Percentiles rank a stretch among this genome's conserved stretches.
These are phyloP conservation scores for Thelephora terrestris DNA, from an alignment of 1,284 basidiomycete species.

Conservation along the genomic window DNA sequence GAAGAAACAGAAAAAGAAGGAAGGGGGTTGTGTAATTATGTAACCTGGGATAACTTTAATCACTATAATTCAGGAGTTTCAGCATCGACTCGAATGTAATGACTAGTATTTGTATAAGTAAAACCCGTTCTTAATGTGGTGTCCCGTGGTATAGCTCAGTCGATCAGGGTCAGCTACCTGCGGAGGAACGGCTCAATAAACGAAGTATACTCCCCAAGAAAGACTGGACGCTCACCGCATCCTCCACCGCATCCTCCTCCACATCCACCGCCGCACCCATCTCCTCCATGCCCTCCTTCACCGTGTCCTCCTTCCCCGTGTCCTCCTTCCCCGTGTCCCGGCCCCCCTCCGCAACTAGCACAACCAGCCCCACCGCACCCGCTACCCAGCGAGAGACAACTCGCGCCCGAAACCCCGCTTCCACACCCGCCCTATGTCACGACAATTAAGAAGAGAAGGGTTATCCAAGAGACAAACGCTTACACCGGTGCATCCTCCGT, in stretches of 20 bases:
- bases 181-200: no score
- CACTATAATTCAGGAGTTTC: no score
- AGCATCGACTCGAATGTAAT: no score
- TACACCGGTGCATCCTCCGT: slow-evolving; percentile 3
- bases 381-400: neutral
- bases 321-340: slow-evolving; percentile 3
- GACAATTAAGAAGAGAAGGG: neutral
- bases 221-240: no score
- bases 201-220: no score
- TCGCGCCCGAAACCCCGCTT: neutral
- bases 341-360: slow-evolving; percentile 3
- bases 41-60: slow-evolving; percentile 17
- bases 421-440: neutral
- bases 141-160: no score
- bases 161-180: no score
- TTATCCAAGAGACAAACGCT: neutral
- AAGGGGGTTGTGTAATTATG: slow-evolving; percentile 58
- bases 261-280: neutral
- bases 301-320: slow-evolving; percentile 2
- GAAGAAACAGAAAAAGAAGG: slow-evolving; percentile 10
- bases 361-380: slow-evolving; percentile 2
- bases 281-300: neutral
- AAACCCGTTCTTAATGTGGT: no score
- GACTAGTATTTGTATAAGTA: no score
- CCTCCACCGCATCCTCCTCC: neutral